Evolutionary conservation across 179 eudicot species (phyloP).

Genomic region (Carnegiea gigantea): DNA sequence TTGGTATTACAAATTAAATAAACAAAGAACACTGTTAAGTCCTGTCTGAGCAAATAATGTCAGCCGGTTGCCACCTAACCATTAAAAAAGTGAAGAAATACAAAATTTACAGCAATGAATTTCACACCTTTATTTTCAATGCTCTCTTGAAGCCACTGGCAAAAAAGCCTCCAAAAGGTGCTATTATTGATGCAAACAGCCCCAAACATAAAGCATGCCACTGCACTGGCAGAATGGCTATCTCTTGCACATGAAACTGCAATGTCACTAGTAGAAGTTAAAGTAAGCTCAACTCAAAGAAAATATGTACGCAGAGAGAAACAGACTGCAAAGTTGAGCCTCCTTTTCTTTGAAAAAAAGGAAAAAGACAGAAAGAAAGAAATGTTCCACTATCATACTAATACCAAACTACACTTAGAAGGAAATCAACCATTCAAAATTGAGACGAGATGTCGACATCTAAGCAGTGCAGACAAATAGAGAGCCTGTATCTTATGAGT

Average conservation of each 20-base stretch:
- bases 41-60: neutral
- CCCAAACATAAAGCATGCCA: slow-evolving; percentile 83
- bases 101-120: neutral
- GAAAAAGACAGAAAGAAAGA: too few species aligned
- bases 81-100: neutral
- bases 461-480: too few species aligned
- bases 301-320: too few species aligned
- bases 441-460: too few species aligned
- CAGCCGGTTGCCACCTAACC: neutral
- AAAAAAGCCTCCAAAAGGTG: slow-evolving; percentile 88
- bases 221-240: slow-evolving; percentile 62
- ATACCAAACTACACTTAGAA: neutral
- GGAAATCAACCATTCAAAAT: neutral
- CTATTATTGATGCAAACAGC: slow-evolving; percentile 78
- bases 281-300: neutral
- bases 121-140: slow-evolving; percentile 70
- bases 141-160: slow-evolving; percentile 93
- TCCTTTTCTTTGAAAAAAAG: too few species aligned
- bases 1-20: neutral
- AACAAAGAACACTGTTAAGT: neutral
- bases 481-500: too few species aligned
- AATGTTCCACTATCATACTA: neutral
- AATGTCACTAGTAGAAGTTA: neutral
- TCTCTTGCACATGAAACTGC: slow-evolving; percentile 68
- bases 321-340: too few species aligned